Conservation (phyloP, 495 filamentous ascomycete genomes). For the Trichodelitschia bisporula region DNA sequence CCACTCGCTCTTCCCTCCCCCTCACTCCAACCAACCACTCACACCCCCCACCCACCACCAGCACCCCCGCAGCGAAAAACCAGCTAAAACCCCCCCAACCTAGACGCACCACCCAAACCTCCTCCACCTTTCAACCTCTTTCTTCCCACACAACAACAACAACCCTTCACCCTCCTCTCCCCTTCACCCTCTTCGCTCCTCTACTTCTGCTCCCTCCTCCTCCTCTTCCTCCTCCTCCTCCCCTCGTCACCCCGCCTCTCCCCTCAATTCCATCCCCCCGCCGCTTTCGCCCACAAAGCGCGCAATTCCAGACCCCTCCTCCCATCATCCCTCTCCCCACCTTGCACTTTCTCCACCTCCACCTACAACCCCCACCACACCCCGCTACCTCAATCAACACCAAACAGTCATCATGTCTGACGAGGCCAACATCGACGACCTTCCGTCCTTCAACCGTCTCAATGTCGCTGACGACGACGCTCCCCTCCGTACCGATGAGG, state of each 20-base stretch:
- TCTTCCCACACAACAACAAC: too few species aligned
- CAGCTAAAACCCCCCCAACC: too few species aligned
- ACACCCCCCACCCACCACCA: slow-evolving; percentile 3
- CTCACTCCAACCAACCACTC: slow-evolving; percentile 2
- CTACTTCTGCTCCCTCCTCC: slow-evolving; percentile 4
- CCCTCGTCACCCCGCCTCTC: slow-evolving; percentile 1
- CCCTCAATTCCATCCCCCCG: too few species aligned
- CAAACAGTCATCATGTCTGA: slow-evolving; percentile 3
- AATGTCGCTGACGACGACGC: slow-evolving; percentile 12
- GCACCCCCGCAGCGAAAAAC: too few species aligned
- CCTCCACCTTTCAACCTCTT: too few species aligned
- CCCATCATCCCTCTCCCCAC: too few species aligned
- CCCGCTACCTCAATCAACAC: slow-evolving; percentile 7
- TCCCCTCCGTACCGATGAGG: slow-evolving; percentile 49
- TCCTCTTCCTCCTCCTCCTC: not conserved
- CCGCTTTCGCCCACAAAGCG: too few species aligned
- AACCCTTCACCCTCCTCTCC: slow-evolving; percentile 4
- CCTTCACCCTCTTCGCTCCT: slow-evolving; percentile 4
- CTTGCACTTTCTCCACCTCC: too few species aligned
- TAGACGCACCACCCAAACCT: too few species aligned
- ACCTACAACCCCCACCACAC: slow-evolving; percentile 5
- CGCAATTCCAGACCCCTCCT: too few species aligned
- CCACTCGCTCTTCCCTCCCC: too few species aligned
- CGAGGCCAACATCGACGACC: slow-evolving; percentile 11
- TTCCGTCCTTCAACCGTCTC: slow-evolving; percentile 10